Evolutionary conservation across 1,284 basidiomycete genomes (phyloP), one percentile per base, ranked within the genome.

Genomic region (Moesziomyces sp.): DNA sequence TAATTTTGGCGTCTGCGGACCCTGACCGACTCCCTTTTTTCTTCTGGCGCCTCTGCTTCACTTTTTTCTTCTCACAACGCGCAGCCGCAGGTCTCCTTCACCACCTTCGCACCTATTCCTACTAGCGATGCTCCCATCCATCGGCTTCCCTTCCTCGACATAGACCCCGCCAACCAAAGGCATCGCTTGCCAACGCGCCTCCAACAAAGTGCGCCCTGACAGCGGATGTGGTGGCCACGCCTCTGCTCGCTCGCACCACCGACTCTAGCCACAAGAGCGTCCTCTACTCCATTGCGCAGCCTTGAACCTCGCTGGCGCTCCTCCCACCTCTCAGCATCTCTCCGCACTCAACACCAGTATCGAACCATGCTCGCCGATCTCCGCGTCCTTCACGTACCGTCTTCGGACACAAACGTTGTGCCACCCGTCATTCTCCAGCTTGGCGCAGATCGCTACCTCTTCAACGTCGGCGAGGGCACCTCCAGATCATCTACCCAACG

Each of bases 381-480:
- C 3, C 75, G 81, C 35, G 63, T 83, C 26, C 58, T 83, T 16
- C 64, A 77, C 52, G 61, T 79, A 5, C 80, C 81, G 13, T 63
- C 78, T 21, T 85, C 86, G 5, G 85, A 85, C 42, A 85, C 92
- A 2, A 89, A 91, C 16, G 92, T 94, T 83, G 91, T 92, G 1
- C 91, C 93, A 74, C 89, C 93, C 0, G 88, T 90, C 4, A 85
- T 95, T 28, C 85, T 91, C 64, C 85, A 88, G 6, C 93, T 93
- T 79, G 91, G 92, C 77, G 87, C 89, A 50, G 89, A 88, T 8
- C 91, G 92, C 78, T 95, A 94, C 77, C 87, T 94, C 52, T 93
- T 96, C 87, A 94, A 95, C 84, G 90, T 87, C 3, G 90, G 92
- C 6, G 93, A 96, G 83, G 92, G 91, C 58, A 90, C 91, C 0